Conservation (phyloP, 345 rosid genomes). For the Excoecaria cochinchinensis region DNA sequence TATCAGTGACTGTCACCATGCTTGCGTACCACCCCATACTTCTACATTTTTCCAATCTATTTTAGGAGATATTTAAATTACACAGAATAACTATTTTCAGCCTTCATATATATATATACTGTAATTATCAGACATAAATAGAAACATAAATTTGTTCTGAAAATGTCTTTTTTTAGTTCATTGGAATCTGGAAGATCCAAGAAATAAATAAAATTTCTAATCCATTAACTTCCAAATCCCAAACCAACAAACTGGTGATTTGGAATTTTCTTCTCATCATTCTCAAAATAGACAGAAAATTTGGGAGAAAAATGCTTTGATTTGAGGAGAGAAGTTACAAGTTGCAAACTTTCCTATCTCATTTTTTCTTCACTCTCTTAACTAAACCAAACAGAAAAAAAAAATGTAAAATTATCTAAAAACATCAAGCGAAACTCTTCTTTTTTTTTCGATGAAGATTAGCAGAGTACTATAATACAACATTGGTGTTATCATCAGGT, state of each 20-base stretch:
- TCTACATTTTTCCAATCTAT: not conserved
- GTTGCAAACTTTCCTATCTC: conserved; percentile 7
- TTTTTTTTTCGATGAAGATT: not conserved
- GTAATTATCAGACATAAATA: not conserved
- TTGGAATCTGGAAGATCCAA: not conserved
- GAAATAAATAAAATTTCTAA: not conserved
- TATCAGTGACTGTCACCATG: conserved; percentile 13
- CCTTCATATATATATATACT: not conserved
- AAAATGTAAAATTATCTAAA: not conserved
- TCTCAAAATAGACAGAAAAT: not conserved
- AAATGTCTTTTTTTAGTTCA: not conserved
- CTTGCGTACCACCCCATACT: not conserved
- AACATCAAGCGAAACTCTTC: not conserved
- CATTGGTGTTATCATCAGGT: conserved; percentile 12
- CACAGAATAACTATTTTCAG: not conserved
- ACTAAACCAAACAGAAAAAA: not conserved
- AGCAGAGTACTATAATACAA: conserved; percentile 22
- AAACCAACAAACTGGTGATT: not conserved
- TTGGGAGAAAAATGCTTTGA: not conserved
- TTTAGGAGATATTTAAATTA: not conserved
- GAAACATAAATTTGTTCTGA: not conserved
- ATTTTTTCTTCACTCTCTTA: conserved; percentile 9
- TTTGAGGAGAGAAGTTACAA: not conserved
- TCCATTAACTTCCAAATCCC: conserved; percentile 8
- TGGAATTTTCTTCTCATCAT: not conserved